Evolutionary conservation across 192 early-diverging fungal species (phyloP).

Genomic region (Backusella macrospora): DNA sequence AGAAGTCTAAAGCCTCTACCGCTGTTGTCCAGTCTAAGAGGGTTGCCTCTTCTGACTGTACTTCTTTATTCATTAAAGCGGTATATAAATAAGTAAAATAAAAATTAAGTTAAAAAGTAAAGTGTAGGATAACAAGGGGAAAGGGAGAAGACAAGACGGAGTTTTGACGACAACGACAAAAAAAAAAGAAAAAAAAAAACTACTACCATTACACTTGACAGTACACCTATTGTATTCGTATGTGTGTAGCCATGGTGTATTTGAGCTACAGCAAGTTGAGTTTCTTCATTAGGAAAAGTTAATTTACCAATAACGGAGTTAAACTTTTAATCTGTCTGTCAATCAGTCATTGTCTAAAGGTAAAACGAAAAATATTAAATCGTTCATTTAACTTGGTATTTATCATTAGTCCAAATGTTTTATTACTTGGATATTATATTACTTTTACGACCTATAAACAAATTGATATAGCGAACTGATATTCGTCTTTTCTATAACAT

Average conservation of each 20-base stretch:
- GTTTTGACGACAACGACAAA: background rate
- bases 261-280: slow-evolving; percentile 12
- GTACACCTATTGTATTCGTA: too few species aligned
- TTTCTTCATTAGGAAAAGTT: slow-evolving; percentile 15
- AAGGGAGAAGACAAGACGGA: slow-evolving; percentile 3
- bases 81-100: slow-evolving; percentile 7
- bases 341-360: background rate
- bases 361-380: background rate
- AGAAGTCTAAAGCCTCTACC: slow-evolving; percentile 14
- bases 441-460: too few species aligned
- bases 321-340: slow-evolving; percentile 7
- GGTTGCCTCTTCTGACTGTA: slow-evolving; percentile 8
- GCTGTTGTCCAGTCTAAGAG: slow-evolving; percentile 22
- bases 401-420: background rate
- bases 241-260: background rate
- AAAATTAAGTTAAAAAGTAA: background rate
- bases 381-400: background rate
- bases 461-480: background rate
- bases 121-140: slow-evolving; percentile 3
- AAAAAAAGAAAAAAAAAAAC: slow-evolving; percentile 1
- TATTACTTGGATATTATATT: too few species aligned
- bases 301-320: slow-evolving; percentile 14
- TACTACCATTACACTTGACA: background rate
- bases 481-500: background rate
- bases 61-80: background rate